A percentile compares a stretch with the other conserved stretches of the same genome.
Conservation (phyloP, 768 basidiomycete species). For the Kwoniella shandongensis region DNA sequence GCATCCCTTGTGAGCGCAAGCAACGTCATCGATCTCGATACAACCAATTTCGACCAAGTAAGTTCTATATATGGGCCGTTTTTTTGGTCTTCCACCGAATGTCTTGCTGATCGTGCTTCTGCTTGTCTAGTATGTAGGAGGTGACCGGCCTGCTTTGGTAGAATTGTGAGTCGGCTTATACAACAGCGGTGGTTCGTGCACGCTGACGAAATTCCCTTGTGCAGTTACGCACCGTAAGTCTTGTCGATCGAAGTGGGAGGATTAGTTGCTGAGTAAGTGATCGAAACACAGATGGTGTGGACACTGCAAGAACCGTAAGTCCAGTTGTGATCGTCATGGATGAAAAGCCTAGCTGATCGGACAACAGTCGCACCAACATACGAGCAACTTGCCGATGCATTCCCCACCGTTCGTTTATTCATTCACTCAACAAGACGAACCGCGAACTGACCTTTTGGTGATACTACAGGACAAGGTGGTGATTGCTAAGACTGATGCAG, state of each 20-base stretch:
- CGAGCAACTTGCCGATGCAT: constrained; percentile 88
- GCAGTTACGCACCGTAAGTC: constrained; percentile 40
- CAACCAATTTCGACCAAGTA: constrained; percentile 70
- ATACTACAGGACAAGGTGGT: constrained; percentile 65
- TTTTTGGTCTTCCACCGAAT: not conserved
- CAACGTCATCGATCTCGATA: constrained; percentile 76
- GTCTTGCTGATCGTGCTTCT: constrained; percentile 10
- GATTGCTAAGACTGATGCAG: constrained; percentile 90
- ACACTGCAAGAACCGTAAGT: constrained; percentile 50
- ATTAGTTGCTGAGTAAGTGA: constrained; percentile 3
- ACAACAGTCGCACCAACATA: constrained; percentile 77
- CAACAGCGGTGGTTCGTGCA: not conserved
- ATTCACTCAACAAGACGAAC: not conserved
- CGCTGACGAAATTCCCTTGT: constrained; percentile 7
- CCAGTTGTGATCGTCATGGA: not conserved
- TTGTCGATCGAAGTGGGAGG: not conserved
- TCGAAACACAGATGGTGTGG: constrained; percentile 43
- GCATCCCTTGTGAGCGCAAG: constrained; percentile 56
- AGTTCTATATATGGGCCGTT: constrained; percentile 21
- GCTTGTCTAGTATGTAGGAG: constrained; percentile 59
- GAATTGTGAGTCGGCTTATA: constrained; percentile 73
- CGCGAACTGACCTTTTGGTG: constrained; percentile 8
- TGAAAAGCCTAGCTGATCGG: not conserved
- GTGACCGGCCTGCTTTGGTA: constrained; percentile 78
- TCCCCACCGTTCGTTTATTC: constrained; percentile 51